A percentile compares a stretch with the other conserved stretches of the same genome.
Conservation (phyloP, 805 yeast species). For the Yarrowia keelungensis region DNA sequence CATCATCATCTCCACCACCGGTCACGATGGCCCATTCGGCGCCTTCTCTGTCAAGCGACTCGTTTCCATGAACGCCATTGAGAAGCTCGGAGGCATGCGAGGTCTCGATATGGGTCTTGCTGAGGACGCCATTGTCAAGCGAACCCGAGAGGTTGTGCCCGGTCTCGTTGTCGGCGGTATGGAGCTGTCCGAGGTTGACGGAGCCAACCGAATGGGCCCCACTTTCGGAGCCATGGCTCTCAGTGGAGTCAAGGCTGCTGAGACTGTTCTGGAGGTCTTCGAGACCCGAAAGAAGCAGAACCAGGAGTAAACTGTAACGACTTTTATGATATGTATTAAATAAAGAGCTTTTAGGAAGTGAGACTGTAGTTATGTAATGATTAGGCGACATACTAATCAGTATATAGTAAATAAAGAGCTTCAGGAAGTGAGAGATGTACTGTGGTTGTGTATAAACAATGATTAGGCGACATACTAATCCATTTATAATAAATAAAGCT, state of each 20-base stretch:
- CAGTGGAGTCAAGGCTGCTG: conserved; percentile 82
- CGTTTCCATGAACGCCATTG: conserved; percentile 56
- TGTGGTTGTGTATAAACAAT: too few relatives aligned
- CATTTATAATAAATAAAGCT: too few relatives aligned
- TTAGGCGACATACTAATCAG: too few relatives aligned
- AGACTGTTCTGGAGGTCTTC: conserved; percentile 47
- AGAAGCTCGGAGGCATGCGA: conserved; percentile 71
- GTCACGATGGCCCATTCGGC: conserved; percentile 86
- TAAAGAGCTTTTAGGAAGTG: too few relatives aligned
- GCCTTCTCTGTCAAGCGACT: conserved; percentile 79
- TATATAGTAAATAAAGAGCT: too few relatives aligned
- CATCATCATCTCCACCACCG: conserved; percentile 74
- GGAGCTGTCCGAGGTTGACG: conserved; percentile 81
- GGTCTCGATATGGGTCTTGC: conserved; percentile 81
- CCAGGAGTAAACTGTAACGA: conserved; percentile 28
- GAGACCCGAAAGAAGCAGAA: conserved; percentile 46
- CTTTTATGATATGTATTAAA: background rate
- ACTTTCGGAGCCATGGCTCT: conserved; percentile 83
- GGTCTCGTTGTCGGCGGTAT: conserved; percentile 74
- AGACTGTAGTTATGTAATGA: too few relatives aligned
- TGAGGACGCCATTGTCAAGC: conserved; percentile 76
- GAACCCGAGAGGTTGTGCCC: conserved; percentile 68
- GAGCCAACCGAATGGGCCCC: conserved; percentile 84
- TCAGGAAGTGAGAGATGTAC: too few relatives aligned
- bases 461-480: too few relatives aligned